Conservation (phyloP, 2,329 filamentous ascomycete genomes). For the Fusarium transvaalense region DNA sequence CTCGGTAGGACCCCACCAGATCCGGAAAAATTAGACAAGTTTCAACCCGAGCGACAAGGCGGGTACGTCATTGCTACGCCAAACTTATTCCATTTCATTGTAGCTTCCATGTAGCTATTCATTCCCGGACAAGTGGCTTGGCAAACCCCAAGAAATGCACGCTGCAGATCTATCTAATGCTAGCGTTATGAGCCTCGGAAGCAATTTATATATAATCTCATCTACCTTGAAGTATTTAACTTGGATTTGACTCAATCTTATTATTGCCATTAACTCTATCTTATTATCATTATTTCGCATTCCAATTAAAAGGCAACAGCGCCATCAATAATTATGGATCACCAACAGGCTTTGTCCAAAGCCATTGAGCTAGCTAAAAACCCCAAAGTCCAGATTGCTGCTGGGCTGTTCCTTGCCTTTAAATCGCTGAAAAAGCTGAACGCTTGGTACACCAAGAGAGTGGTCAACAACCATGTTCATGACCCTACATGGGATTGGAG, state of each 20-base stretch:
- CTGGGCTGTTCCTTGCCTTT: not conserved
- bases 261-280: not conserved
- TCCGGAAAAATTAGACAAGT: too few relatives aligned
- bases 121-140: not conserved
- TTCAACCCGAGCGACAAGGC: not conserved
- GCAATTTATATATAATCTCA: not conserved
- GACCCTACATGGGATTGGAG: not conserved
- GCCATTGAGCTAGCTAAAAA: not conserved
- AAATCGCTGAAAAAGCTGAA: not conserved
- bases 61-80: not conserved
- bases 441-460: constrained; percentile 2
- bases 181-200: not conserved
- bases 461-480: not conserved
- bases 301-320: not conserved
- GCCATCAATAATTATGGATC: not conserved
- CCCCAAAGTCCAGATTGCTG: not conserved
- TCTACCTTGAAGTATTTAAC: not conserved
- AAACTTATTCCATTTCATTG: not conserved
- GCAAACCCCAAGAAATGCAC: not conserved
- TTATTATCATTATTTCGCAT: not conserved
- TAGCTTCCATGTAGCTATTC: not conserved
- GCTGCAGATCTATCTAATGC: not conserved
- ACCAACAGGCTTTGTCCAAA: not conserved
- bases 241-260: not conserved
- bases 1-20: too few relatives aligned